phyloP scores from a whole-genome alignment of 352 stramenopile genomes.

The Blastocystis sp. region DNA sequence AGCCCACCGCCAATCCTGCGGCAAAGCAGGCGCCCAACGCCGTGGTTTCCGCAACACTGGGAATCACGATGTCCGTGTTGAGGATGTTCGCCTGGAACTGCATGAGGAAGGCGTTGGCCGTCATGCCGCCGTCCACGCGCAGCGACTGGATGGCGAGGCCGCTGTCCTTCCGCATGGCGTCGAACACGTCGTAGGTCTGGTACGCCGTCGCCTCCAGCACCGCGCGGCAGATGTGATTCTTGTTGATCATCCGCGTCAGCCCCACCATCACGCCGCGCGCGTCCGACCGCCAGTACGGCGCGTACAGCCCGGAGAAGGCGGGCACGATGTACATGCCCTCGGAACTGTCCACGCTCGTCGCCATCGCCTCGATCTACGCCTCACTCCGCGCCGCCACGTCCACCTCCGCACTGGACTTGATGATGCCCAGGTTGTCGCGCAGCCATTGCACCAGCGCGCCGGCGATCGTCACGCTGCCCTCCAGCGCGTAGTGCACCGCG shows the following conservation, averaged over 20 bases:
- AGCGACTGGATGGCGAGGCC: constrained; percentile 84
- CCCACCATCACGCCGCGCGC: constrained; percentile 92
- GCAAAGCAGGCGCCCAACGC: constrained; percentile 90
- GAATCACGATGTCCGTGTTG: constrained; percentile 85
- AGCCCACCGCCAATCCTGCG: constrained; percentile 89
- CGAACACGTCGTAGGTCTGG: constrained; percentile 88
- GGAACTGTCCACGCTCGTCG: constrained; percentile 83
- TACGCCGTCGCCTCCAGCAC: constrained; percentile 92
- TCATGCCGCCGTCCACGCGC: constrained; percentile 94
- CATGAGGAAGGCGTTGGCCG: constrained; percentile 90
- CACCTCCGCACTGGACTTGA: constrained; percentile 81
- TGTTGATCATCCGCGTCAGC: constrained; percentile 88
- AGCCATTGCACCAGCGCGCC: constrained; percentile 96
- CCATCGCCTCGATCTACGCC: constrained; percentile 74
- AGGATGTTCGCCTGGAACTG: constrained; percentile 96
- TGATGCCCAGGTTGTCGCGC: constrained; percentile 93
- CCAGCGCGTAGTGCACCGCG: constrained; percentile 88
- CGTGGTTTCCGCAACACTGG: constrained; percentile 92
- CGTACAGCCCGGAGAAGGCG: constrained; percentile 92
- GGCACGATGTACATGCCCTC: constrained; percentile 95
- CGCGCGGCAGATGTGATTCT: constrained; percentile 89
- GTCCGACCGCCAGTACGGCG: constrained; percentile 90
- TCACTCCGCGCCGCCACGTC: not conserved
- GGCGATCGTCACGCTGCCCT: constrained; percentile 90
- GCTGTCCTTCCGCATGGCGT: constrained; percentile 86